Percentiles rank a stretch among this genome's conserved stretches.
These are phyloP conservation scores for Pharnaceum exiguum DNA, from an alignment of 148 eudicot species.

Conservation along the genomic window DNA sequence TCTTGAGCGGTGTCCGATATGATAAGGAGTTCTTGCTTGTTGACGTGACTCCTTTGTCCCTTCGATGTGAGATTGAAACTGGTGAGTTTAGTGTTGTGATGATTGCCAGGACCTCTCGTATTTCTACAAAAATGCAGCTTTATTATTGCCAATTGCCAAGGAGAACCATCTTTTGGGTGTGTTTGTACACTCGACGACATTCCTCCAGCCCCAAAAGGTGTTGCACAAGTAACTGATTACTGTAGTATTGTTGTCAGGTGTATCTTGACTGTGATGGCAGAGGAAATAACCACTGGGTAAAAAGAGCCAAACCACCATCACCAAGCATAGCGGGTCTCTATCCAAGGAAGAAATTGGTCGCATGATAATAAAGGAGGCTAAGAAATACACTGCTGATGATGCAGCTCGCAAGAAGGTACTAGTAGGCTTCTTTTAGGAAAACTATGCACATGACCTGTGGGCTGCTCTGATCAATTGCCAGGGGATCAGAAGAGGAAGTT, in stretches of 20 bases:
- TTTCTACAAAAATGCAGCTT: neutral
- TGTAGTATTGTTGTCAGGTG: conserved; percentile 9
- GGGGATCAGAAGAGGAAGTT: neutral
- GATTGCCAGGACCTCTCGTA: conserved; percentile 6
- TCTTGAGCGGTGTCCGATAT: neutral
- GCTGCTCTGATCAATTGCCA: neutral
- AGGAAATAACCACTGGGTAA: neutral
- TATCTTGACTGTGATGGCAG: neutral
- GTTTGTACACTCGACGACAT: neutral
- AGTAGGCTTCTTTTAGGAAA: neutral
- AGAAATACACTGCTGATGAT: conserved; percentile 4
- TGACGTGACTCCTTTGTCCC: conserved; percentile 12
- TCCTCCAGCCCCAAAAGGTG: conserved; percentile 6
- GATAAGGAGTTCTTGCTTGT: neutral
- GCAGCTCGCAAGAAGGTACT: neutral
- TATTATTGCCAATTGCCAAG: neutral
- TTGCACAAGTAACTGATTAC: neutral
- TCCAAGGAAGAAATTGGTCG: conserved; percentile 3
- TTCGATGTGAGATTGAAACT: neutral
- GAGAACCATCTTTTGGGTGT: conserved; percentile 15
- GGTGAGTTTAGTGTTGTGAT: neutral
- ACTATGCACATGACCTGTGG: neutral
- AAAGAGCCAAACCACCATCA: neutral
- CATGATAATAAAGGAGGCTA: conserved; percentile 2
- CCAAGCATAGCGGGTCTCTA: conserved; percentile 6